phyloP scores from a whole-genome alignment of 1,284 basidiomycete genomes.

The Microbotryomycetes sp. region DNA sequence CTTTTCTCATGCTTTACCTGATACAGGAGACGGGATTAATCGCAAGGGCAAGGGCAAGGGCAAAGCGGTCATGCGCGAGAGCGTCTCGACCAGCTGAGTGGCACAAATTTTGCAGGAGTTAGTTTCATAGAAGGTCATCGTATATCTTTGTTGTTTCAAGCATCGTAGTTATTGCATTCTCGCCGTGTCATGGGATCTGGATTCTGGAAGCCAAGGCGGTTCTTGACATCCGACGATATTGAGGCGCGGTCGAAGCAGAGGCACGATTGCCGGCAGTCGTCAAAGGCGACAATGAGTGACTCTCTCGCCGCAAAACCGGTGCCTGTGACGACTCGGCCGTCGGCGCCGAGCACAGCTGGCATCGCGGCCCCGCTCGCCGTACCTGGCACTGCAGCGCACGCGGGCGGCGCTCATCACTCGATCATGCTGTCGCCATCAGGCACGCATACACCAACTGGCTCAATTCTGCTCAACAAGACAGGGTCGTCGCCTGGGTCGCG shows the following conservation, averaged over 20 bases:
- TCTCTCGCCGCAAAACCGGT: background rate
- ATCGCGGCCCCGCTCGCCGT: background rate
- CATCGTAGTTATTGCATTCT: background rate
- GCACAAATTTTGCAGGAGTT: no score
- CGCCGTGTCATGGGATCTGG: background rate
- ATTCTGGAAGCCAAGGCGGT: background rate
- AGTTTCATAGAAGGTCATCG: no score
- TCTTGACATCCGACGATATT: background rate
- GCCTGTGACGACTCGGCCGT: background rate
- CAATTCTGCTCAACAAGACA: constrained; percentile 18
- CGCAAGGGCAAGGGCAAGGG: background rate
- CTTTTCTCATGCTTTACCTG: background rate
- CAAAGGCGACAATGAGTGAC: background rate
- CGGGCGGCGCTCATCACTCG: background rate
- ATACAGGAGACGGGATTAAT: background rate
- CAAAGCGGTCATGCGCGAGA: background rate
- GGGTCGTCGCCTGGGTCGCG: background rate
- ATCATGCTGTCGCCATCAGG: background rate
- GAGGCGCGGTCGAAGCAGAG: constrained; percentile 7
- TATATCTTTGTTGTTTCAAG: background rate
- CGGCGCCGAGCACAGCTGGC: background rate
- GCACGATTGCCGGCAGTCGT: constrained; percentile 5
- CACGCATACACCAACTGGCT: background rate
- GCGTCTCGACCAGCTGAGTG: background rate
- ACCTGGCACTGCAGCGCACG: background rate